Evolutionary conservation across 2,329 filamentous ascomycete species (phyloP), one percentile per base, ranked within the genome.

Genomic region (Xylaria sp.): DNA sequence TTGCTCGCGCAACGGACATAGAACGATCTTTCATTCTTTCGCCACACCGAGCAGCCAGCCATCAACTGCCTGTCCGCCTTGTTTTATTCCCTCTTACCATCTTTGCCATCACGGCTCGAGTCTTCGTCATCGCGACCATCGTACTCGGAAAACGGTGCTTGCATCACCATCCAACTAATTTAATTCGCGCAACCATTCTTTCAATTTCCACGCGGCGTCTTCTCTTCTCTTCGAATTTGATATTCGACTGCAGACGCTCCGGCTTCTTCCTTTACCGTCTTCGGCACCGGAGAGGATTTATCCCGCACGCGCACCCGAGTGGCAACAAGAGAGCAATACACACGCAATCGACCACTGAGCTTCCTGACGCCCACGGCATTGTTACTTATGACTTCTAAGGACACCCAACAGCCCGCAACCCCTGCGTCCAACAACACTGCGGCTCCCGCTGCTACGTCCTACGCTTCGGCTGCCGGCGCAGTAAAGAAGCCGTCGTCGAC

Each of bases 401-500:
- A 84, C 75, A 84, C 82, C 79, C 82, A 85, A 82, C 84, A 85
- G 80, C 85, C 83, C 78, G 79, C 82, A 79, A 85, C 80, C 77
- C 81, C 85, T 87, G 87, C 88, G 84, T 84, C 85, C 78, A 88
- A 83, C 81, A 82, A 83, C 81, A 81, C 80, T 74, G 84, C 86
- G 81, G 84, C 86, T 80, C 83, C 86, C 79, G 84, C 87, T 80
- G 84, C 87, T 81, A 79, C 83, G 80, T 90, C 89, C 80, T 90
- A 91, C 88, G 89, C 89, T 84, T 90, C 88, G 77, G 88, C 89
- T 83, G 89, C 85, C 80, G 84, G 87, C 84, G 85, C 86, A 81
- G 83, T 84, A 74, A 89, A 89, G 85, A 90, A 90, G 85, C 82
- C 84, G 80, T 82, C 85, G 78, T 84, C 87, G 81, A 86, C 87